A percentile compares a stretch with the other conserved stretches of the same genome.
These are phyloP conservation scores for Decorospora gaudefroyi DNA, from an alignment of 2,329 filamentous ascomycete species.

Conservation along the genomic window DNA sequence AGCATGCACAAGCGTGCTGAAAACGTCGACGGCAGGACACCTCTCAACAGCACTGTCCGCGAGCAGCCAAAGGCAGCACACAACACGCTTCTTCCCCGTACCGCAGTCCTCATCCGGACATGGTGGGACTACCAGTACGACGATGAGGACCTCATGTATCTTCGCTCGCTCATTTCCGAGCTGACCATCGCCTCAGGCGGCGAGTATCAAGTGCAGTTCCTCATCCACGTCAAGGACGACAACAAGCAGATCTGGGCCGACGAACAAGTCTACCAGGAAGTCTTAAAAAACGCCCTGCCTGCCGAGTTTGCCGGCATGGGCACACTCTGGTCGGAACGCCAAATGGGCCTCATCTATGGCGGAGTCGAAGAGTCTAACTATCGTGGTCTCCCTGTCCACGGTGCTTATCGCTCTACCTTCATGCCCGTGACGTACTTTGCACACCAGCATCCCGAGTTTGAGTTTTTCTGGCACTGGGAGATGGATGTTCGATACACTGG, in stretches of 20 bases:
- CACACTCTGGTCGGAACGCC: slow-evolving; percentile 58
- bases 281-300: slow-evolving; percentile 58
- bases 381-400: slow-evolving; percentile 68
- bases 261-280: slow-evolving; percentile 69
- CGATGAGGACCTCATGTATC: slow-evolving; percentile 78
- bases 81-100: slow-evolving; percentile 59
- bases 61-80: slow-evolving; percentile 32
- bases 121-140: slow-evolving; percentile 82
- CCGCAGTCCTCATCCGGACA: slow-evolving; percentile 78
- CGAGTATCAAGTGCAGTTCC: slow-evolving; percentile 81
- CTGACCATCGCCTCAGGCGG: slow-evolving; percentile 76
- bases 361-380: slow-evolving; percentile 57
- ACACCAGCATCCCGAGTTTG: slow-evolving; percentile 83
- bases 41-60: slow-evolving; percentile 19
- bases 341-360: slow-evolving; percentile 60
- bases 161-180: slow-evolving; percentile 80
- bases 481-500: slow-evolving; percentile 91
- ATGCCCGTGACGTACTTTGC: slow-evolving; percentile 97
- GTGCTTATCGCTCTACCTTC: slow-evolving; percentile 72
- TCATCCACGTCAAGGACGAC: slow-evolving; percentile 82
- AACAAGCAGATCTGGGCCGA: slow-evolving; percentile 82
- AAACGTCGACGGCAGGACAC: slow-evolving; percentile 1
- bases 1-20: slow-evolving; percentile 43
- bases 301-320: slow-evolving; percentile 58
- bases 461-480: slow-evolving; percentile 94